Evolutionary conservation across 495 filamentous ascomycete species (phyloP), one percentile per base, ranked within the genome.

Genomic region (Platismatia glauca): DNA sequence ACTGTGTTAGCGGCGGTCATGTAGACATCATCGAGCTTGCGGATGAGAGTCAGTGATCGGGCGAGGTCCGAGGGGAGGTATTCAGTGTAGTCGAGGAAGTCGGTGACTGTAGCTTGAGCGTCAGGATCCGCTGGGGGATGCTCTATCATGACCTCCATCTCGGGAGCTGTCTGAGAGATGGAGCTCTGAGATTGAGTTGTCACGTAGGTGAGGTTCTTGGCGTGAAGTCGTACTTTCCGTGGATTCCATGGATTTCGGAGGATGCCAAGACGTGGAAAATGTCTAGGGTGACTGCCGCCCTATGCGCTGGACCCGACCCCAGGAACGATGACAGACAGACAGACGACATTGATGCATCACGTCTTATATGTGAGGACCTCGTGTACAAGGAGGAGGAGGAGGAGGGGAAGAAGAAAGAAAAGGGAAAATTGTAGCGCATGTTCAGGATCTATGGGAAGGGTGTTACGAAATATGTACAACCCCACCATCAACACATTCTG

Each of bases 71-170:
- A 88, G 20, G 94, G 93, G 24, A 97, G 89, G 77, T 94, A 95
- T 77, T 98, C 94, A 65, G 94, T 97, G 73, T 88, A 95, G 74
- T 97, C 94, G 68, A 96, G 86, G 73, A 91, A 98, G 76, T 98
- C 94, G 64, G 88, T 93, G 20, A 97, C 87, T 59, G 90, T 94
- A 12, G 91, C 88, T 66, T 95, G 89, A n/a, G 90, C 89, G 75
- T 98, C 94, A 24, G 93, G 93, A 68, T 98, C 91, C 31, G 61
- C 66, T 7, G 66, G 63, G n/a, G 55, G 41, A 4, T 58, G 55
- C 24, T 18, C 27, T 37, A 44, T 50, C 22, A 58, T 58, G 18
- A 58, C 55, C 7, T 58, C 61, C 55, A 63, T 63, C 29, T 16
- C 39, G 8, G 61, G 27, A 29, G 43, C 55, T 31, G 56, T 58